Base-by-base conservation (phyloP, 2,329 filamentous ascomycete genomes). In the Aspergillus phoenicis region DNA sequence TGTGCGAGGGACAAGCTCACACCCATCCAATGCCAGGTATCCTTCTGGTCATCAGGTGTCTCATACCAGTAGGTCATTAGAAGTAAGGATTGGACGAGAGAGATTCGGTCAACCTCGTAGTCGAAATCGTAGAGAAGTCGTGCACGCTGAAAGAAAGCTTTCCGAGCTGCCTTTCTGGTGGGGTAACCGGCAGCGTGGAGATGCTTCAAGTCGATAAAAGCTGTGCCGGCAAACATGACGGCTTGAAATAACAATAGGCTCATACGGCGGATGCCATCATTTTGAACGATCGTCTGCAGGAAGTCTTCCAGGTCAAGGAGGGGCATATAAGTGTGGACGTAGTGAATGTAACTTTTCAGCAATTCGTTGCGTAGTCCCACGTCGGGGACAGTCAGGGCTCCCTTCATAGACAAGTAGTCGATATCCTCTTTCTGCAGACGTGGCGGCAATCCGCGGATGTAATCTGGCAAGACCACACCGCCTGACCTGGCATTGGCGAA, bases 1-100 rank as follows among this genome's bases (percentile, higher is more conserved):
- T 97, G 92, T 56, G 93, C 93, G 51, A 97, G 82, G 11, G 93
- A 97, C 62, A 96, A 91, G 45, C 93, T 94, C 39, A 97, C 91
- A 17, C 94, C 94, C 91, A 97, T 96, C 94, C 93, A 97, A 74
- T 97, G 93, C 91, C 94, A 97, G 49, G 93, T 97, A 75, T 97
- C 94, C 77, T 97, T 97, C 73, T 97, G 92, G 74, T 97, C 94
- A 77, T 97, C 93, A 0, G 93, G 93, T 11, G 92, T 96, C 77
- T 97, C 93, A 75, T 97, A 97, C 90, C 94, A 98, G 75, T 96
- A 97, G 3, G 93, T 97, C 90, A 97, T 93, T 62, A 97, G 84
- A 24, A 97, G 83, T 22, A 97, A 83, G 4, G 91, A 89, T 77
- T 97, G 94, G 15, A 97, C 92, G 24, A 97, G 84, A 20, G 92